Evolutionary conservation across 495 filamentous ascomycete genomes (phyloP), one percentile per base, ranked within the genome.

Genomic region (Tirmania nivea): DNA sequence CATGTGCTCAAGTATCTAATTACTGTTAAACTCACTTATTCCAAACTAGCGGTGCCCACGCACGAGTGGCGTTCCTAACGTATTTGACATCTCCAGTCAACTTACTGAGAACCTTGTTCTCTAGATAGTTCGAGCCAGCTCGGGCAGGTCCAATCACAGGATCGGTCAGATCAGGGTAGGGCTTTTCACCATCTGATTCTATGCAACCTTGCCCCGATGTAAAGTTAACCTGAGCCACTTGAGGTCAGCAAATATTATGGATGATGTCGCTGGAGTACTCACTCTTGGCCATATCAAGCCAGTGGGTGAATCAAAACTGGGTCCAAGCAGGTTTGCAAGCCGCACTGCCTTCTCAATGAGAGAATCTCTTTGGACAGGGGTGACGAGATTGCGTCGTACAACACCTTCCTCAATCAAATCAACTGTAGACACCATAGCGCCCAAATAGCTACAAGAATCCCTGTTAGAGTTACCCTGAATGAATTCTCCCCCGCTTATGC

Each of bases 241-340:
- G 39, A 45, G 39, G 17, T 19, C 17, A 14, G 17, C 5, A 45
- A 45, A 45, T 19, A 19, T 14, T 19, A 14, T 14, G 17, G 39
- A 45, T 19, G 3, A 19, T 45, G 39, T 14, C 8, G 14, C 5
- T 14, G 9, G 39, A 19, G 9, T 14, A 19, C 39, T 45, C 17
- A 45, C 54, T 34, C 62, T 64, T 12, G 62, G 62, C 62, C 62
- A 65, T 48, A 62, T 48, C 62, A 65, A 64, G 16, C 62, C 62
- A 21, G 58, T 61, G 31, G 62, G 62, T 31, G 59, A 62, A 59
- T 65, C 59, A 35, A 64, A 65, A 16, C 54, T 56, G 17, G 62
- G 62, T n/a, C 58, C 61, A 35, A 65, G 56, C 53, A 62, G 60
- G 11, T 53, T 49, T 11, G 62, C 62, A 39, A 65, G 53, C 7